Evolutionary conservation across 148 eudicot species (phyloP).

Genomic region (Pharnaceum exiguum): DNA sequence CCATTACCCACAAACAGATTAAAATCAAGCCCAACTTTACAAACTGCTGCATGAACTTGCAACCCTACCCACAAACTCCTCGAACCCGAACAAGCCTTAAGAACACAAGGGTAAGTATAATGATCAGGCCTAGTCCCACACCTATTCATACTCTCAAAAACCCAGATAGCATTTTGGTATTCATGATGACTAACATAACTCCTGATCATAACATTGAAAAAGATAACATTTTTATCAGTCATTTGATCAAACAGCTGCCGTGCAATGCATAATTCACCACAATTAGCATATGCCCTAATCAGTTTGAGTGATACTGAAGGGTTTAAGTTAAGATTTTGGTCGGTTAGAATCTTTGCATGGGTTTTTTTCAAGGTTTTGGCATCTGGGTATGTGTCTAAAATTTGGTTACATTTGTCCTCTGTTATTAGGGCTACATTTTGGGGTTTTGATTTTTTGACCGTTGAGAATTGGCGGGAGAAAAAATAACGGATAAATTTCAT

Average conservation of each 20-base stretch:
- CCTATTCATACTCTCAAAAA: conserved; percentile 40
- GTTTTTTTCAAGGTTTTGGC: conserved; percentile 44
- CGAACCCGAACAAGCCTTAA: conserved; percentile 65
- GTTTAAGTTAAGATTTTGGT: conserved; percentile 35
- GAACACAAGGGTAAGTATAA: conserved; percentile 69
- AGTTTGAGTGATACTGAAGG: conserved; percentile 56
- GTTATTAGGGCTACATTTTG: conserved; percentile 18
- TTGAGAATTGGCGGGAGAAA: conserved; percentile 39
- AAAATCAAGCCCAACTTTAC: conserved; percentile 43
- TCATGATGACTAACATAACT: conserved; percentile 55
- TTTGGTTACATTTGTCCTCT: conserved; percentile 35
- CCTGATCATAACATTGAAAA: conserved; percentile 83
- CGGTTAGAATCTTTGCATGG: conserved; percentile 43
- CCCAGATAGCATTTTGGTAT: conserved; percentile 45
- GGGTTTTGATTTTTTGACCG: conserved; percentile 15
- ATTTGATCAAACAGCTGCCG: conserved; percentile 69
- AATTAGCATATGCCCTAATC: conserved; percentile 59
- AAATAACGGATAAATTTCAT: conserved; percentile 21
- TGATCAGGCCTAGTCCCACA: conserved; percentile 49
- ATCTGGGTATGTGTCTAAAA: conserved; percentile 58
- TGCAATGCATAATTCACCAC: conserved; percentile 38
- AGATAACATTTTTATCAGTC: conserved; percentile 44
- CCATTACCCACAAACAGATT: conserved; percentile 64
- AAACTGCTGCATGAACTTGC: conserved; percentile 48
- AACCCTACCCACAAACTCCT: conserved; percentile 46